Evolutionary conservation across 1,139 yeast genomes (phyloP).

Genomic region (Candida sanyaensis): DNA sequence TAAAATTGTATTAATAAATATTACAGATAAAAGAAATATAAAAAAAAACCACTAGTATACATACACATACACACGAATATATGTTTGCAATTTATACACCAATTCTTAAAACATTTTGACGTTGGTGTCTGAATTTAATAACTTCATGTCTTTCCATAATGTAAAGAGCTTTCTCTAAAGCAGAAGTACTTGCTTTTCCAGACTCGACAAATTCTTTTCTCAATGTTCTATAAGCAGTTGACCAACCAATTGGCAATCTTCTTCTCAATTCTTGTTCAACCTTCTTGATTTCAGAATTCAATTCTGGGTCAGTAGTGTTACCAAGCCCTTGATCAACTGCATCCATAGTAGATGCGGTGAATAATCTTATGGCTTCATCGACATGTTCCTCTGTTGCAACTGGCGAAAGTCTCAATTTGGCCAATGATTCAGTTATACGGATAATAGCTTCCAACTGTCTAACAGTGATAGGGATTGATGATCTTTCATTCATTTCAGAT

Average conservation of each 20-base stretch:
- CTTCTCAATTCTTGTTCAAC: constrained; percentile 86
- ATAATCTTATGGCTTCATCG: constrained; percentile 91
- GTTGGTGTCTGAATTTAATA: constrained; percentile 84
- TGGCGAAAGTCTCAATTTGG: constrained; percentile 81
- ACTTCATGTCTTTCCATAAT: constrained; percentile 86
- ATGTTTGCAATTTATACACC: constrained; percentile 50
- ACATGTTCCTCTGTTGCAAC: constrained; percentile 89
- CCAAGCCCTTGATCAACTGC: constrained; percentile 88
- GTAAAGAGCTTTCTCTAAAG: constrained; percentile 81
- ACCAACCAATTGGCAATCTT: constrained; percentile 96
- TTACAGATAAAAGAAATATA: constrained; percentile 1
- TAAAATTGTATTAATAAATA: neutral
- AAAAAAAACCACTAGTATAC: constrained; percentile 1
- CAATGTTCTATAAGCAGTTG: constrained; percentile 84
- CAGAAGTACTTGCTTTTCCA: constrained; percentile 64
- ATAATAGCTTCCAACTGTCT: constrained; percentile 98
- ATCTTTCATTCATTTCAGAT: constrained; percentile 79
- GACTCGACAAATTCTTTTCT: constrained; percentile 82
- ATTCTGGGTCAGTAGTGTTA: constrained; percentile 47
- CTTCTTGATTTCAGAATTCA: constrained; percentile 68
- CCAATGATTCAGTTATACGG: constrained; percentile 93
- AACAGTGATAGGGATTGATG: constrained; percentile 95
- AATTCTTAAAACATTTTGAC: constrained; percentile 79
- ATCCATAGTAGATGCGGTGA: constrained; percentile 97
- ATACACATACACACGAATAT: too few relatives aligned